Base-by-base conservation (phyloP, 352 stramenopile genomes). In the Thraustochytrium sp. region DNA sequence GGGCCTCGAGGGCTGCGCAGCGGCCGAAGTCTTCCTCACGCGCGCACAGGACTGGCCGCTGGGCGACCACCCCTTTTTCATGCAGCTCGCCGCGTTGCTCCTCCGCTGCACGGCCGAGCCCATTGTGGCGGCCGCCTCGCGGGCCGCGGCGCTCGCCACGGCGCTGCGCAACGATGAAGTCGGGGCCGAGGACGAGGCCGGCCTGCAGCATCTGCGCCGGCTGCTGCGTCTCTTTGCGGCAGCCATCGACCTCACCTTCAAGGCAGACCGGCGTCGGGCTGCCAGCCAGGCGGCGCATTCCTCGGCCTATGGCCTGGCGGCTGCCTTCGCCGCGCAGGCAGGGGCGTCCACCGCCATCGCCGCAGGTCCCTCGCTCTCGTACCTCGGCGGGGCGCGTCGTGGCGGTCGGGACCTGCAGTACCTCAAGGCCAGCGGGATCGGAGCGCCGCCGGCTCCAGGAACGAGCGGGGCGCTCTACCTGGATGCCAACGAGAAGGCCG, bases 21-120 rank as follows among this genome's bases (percentile, higher is more conserved):
- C 26, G 11, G 65, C 65, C 40, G 31, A 16, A 13, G 16, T 2
- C 13, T 55, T 77, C 23, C 31, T 77, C 21, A 77, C 68, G 36
- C 21, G 36, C 18, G 36, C 42, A 13, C 42, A 77, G 46, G 49
- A 77, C 49, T 77, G 65, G 65, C 42, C 42, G 9, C 65, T 46
- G 1, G 42, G 42, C 29, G 42, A 77, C 9, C 65, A 62, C 46
- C 42, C 68, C 65, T 77, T 77, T 75, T 26, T 77, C 34, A 13
- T 77, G 26, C 65, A 61, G 1, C 8, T 77, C 1, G 8, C 65
- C 16, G 29, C 49, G 18, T 21, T 77, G 1, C 9, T 77, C 8
- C 49, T 77, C 29, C 40, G 65, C 40, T 77, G 42, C 31, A 72
- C 13, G 11, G 65, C 65, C 18, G 42, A 55, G 34, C 65, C 49